Percentiles rank a stretch among this genome's conserved stretches.
phyloP scores from a whole-genome alignment of 1,284 basidiomycete species.

The Ceratorhiza oryzae-sativae region DNA sequence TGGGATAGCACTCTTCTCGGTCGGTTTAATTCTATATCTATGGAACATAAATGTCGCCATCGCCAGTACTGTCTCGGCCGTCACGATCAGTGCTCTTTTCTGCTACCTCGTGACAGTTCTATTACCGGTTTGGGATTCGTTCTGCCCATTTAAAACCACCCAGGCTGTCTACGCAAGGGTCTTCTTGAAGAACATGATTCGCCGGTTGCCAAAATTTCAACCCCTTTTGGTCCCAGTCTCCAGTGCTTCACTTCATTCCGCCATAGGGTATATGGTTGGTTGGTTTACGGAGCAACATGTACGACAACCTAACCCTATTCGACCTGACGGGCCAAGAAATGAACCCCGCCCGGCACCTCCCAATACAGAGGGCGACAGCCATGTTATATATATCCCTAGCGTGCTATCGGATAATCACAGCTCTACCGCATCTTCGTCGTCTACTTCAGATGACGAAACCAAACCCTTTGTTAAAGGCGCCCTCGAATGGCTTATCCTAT shows the following conservation, averaged over 20 bases:
- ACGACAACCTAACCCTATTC: too few species aligned
- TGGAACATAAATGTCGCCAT: constrained; percentile 20
- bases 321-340: too few species aligned
- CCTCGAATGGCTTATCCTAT: background rate
- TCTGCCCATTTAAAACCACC: constrained; percentile 12
- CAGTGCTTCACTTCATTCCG: background rate
- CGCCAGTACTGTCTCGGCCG: background rate
- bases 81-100: background rate
- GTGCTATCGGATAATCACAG: too few species aligned
- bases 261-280: too few species aligned
- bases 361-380: too few species aligned
- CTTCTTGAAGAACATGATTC: background rate
- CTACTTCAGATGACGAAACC: background rate
- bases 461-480: constrained; percentile 5
- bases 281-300: too few species aligned
- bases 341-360: too few species aligned
- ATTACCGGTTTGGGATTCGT: background rate
- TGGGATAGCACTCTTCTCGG: constrained; percentile 1
- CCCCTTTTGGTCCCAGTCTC: background rate
- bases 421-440: background rate
- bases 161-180: background rate
- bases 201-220: background rate
- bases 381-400: too few species aligned
- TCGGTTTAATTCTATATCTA: constrained; percentile 3
- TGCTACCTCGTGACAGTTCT: constrained; percentile 12